Conservation (phyloP, 2,329 filamentous ascomycete species). For the Exophiala aquamarina region DNA sequence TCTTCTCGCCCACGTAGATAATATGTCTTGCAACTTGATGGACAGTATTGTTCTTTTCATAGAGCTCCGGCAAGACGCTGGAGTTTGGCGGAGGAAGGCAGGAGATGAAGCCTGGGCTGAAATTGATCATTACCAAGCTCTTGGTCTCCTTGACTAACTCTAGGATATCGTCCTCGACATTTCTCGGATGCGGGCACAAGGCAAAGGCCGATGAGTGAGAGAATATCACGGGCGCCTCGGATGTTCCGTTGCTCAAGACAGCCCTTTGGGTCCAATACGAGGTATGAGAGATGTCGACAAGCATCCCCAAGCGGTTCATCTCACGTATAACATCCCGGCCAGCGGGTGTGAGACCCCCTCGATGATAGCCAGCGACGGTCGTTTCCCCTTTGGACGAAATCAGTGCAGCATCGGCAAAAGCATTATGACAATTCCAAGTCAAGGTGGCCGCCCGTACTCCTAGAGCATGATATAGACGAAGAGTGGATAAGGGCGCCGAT, state of each 20-base stretch:
- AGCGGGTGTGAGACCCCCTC: slow-evolving; percentile 67
- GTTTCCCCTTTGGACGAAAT: slow-evolving; percentile 38
- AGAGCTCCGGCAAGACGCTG: slow-evolving; percentile 67
- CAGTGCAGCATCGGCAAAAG: slow-evolving; percentile 81
- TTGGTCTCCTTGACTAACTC: slow-evolving; percentile 70
- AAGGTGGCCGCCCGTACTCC: slow-evolving; percentile 87
- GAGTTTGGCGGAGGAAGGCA: slow-evolving; percentile 62
- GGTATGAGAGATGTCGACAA: slow-evolving; percentile 85
- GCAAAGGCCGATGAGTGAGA: slow-evolving; percentile 80
- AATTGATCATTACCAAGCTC: slow-evolving; percentile 89
- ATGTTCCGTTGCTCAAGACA: slow-evolving; percentile 57
- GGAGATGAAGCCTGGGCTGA: slow-evolving; percentile 77
- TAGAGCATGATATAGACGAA: slow-evolving; percentile 72
- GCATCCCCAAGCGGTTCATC: slow-evolving; percentile 93
- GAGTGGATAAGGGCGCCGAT: slow-evolving; percentile 61
- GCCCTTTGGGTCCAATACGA: slow-evolving; percentile 81
- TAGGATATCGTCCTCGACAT: slow-evolving; percentile 83
- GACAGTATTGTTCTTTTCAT: slow-evolving; percentile 69
- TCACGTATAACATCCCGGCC: slow-evolving; percentile 72
- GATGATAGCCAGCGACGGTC: slow-evolving; percentile 39
- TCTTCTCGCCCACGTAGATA: slow-evolving; percentile 74
- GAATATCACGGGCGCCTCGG: slow-evolving; percentile 76
- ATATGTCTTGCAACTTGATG: slow-evolving; percentile 79
- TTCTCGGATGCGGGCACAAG: slow-evolving; percentile 83
- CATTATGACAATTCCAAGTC: slow-evolving; percentile 92